These are phyloP conservation scores for Boletus tomentosulus DNA, from an alignment of 768 basidiomycete genomes.

Conservation along the genomic window DNA sequence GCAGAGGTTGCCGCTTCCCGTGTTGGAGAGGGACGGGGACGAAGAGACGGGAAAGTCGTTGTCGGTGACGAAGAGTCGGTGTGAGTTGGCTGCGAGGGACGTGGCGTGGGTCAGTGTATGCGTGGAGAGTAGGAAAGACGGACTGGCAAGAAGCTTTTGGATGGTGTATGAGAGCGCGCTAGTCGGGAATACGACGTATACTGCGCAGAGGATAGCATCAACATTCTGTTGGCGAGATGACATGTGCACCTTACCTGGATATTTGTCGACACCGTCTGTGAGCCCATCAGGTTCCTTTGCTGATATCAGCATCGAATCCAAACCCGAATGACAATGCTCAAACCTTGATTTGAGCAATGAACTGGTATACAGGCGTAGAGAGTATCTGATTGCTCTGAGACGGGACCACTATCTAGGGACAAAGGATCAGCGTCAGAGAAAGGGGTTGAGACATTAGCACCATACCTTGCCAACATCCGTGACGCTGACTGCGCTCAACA, in stretches of 20 bases:
- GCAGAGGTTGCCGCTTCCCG: constrained; percentile 44
- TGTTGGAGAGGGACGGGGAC: constrained; percentile 42
- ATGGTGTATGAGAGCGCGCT: constrained; percentile 67
- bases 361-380: constrained; percentile 61
- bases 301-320: constrained; percentile 1
- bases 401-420: constrained; percentile 66
- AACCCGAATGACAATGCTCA: constrained; percentile 2
- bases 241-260: constrained; percentile 50
- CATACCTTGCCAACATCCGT: constrained; percentile 75
- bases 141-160: constrained; percentile 80
- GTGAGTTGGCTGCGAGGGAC: constrained; percentile 58
- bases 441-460: background rate
- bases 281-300: constrained; percentile 65
- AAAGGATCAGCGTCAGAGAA: background rate
- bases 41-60: constrained; percentile 46
- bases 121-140: constrained; percentile 25
- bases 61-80: constrained; percentile 73
- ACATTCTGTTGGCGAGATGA: background rate
- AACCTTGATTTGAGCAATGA: constrained; percentile 72
- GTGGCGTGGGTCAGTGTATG: constrained; percentile 3
- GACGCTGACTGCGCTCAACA: constrained; percentile 76
- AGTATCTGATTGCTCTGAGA: constrained; percentile 78
- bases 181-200: constrained; percentile 68
- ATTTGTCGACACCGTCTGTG: constrained; percentile 74
- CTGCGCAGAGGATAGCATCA: constrained; percentile 32